Evolutionary conservation across 208 protist species (phyloP), one percentile per base, ranked within the genome.

Genomic region (Angomonas desouzai): DNA sequence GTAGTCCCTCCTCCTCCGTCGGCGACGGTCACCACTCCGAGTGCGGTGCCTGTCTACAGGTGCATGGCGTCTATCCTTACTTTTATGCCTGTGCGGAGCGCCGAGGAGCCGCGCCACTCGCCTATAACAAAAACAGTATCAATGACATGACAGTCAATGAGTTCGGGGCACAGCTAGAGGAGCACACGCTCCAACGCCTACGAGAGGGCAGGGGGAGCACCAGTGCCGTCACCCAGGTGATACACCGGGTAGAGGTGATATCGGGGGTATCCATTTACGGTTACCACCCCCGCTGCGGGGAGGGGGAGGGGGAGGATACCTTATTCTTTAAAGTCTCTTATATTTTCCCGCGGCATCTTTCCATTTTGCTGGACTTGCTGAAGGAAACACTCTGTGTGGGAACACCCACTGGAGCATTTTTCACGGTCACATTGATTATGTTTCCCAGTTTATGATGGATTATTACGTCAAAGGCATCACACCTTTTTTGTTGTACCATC

Each of bases 11-110:
- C 30, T n/a, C 3, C 34, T 56, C 1, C 28, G 32, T 3, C 45
- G 22, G 43, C 11, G 23, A 23, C 34, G 6, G 29, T 0, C 25
- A 49, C 30, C 67, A 65, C 43, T 33, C 30, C 33, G 74, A 83
- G 47, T 70, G 66, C 20, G 72, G 67, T n/a, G 75, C 74, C 23
- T 94, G 88, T 62, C 68, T 87, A 4, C 88, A 94, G 61, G 66
- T 94, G 0, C 88, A 94, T 63, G 83, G 85, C 4, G 69, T 85
- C 36, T 91, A 91, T 58, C 88, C 88, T 13, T 89, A 85, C 63
- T 84, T 94, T 53, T 70, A 83, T 34, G 83, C 90, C 18, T 75
- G 73, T 23, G 81, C 80, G 36, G 36, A 40, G 36, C 36, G 36
- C 9, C 9, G 13, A 18, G 36, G 36, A 13, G 36, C 9, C 6